Percentiles rank a stretch among this genome's conserved stretches.
Evolutionary conservation across 345 rosid genomes (phyloP).

Genomic region (Geranium rotundifolium): DNA sequence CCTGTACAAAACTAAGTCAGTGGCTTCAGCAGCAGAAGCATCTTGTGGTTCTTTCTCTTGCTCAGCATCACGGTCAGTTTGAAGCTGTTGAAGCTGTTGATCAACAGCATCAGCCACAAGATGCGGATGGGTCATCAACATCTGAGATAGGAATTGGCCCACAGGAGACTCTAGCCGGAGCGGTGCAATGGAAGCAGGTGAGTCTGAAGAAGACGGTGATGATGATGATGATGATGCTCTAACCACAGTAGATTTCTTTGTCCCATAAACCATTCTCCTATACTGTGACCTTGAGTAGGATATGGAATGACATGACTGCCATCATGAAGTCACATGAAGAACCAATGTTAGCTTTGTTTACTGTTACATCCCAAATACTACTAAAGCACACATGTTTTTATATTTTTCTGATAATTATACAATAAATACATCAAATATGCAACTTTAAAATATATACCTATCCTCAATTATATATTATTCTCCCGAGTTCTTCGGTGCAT

Average conservation of each 20-base stretch:
- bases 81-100: constrained; percentile 92
- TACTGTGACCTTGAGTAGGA: constrained; percentile 20
- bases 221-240: constrained; percentile 33
- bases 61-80: constrained; percentile 70
- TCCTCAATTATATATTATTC: too few relatives aligned
- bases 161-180: constrained; percentile 78
- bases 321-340: constrained; percentile 6
- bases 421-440: too few relatives aligned
- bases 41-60: constrained; percentile 35
- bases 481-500: too few relatives aligned
- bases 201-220: constrained; percentile 30
- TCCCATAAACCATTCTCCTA: constrained; percentile 18
- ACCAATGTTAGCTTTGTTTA: not conserved
- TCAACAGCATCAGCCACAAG: constrained; percentile 93
- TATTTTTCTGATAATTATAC: too few relatives aligned
- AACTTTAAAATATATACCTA: too few relatives aligned
- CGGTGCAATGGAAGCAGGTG: constrained; percentile 54
- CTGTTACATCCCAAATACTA: not conserved
- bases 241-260: constrained; percentile 31
- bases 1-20: constrained; percentile 80
- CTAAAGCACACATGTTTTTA: too few relatives aligned
- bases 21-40: constrained; percentile 40
- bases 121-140: constrained; percentile 77
- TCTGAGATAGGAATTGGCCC: constrained; percentile 88
- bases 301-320: constrained; percentile 24